Conservation (phyloP, 176 grass and related monocot genomes). For the Pontederia crassipes region DNA sequence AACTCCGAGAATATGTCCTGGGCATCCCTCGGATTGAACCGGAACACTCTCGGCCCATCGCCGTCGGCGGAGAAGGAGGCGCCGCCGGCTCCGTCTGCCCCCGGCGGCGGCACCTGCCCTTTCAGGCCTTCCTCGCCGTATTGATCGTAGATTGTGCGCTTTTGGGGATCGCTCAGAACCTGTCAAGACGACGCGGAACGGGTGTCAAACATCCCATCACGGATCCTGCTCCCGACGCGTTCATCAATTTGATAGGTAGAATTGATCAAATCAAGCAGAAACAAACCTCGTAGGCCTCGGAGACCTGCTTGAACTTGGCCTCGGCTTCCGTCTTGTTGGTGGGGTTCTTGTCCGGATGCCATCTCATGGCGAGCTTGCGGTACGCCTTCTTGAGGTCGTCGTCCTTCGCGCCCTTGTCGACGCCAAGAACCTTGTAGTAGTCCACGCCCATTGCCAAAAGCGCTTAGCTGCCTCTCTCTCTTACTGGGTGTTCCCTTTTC, state of each 20-base stretch:
- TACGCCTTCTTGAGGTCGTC: conserved; percentile 98
- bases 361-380: conserved; percentile 95
- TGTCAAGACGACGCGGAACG: conserved; percentile 1
- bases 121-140: conserved; percentile 94
- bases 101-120: conserved; percentile 79
- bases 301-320: conserved; percentile 98
- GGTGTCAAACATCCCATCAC: not conserved
- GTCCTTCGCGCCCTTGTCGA: conserved; percentile 68
- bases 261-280: not conserved
- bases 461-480: not conserved
- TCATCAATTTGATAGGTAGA: no score
- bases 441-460: conserved; percentile 53
- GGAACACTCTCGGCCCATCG: conserved; percentile 56
- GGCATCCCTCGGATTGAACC: conserved; percentile 81
- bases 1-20: conserved; percentile 95
- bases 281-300: conserved; percentile 84
- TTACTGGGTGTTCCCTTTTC: not conserved
- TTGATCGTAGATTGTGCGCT: conserved; percentile 90
- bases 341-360: conserved; percentile 98
- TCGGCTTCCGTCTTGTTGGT: conserved; percentile 91
- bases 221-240: not conserved
- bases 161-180: conserved; percentile 77
- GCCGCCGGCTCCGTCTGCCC: conserved; percentile 28
- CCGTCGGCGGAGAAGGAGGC: conserved; percentile 41
- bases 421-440: conserved; percentile 82